Evolutionary conservation across 495 filamentous ascomycete genomes (phyloP).

Genomic region (Penicillium coffeae): DNA sequence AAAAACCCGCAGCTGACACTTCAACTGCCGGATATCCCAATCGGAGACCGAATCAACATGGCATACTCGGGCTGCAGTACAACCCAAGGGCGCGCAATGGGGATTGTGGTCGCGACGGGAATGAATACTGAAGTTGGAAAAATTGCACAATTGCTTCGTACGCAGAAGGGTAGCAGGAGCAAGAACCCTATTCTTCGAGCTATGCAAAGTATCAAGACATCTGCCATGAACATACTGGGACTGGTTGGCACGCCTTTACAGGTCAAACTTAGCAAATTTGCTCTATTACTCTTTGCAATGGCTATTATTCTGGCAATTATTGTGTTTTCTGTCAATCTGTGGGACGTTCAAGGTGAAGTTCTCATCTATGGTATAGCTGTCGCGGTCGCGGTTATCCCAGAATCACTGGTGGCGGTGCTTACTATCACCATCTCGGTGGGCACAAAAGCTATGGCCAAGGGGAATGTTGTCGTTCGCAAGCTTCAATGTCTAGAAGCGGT

Average conservation of each 20-base stretch:
- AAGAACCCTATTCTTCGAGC: slow-evolving; percentile 60
- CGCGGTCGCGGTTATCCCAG: slow-evolving; percentile 71
- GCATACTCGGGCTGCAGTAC: slow-evolving; percentile 66
- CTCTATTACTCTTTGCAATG: slow-evolving; percentile 69
- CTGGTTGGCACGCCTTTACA: slow-evolving; percentile 79
- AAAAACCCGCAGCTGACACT: slow-evolving; percentile 70
- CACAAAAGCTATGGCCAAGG: slow-evolving; percentile 69
- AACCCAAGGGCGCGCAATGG: slow-evolving; percentile 63
- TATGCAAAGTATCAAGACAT: slow-evolving; percentile 55
- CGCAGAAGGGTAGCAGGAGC: slow-evolving; percentile 58
- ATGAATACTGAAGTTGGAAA: slow-evolving; percentile 85
- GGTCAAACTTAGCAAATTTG: slow-evolving; percentile 73
- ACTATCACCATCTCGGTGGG: slow-evolving; percentile 72
- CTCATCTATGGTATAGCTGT: slow-evolving; percentile 77
- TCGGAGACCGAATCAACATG: slow-evolving; percentile 69
- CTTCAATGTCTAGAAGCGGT: slow-evolving; percentile 77
- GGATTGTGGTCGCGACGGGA: slow-evolving; percentile 65
- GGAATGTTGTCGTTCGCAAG: slow-evolving; percentile 76
- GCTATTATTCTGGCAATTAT: slow-evolving; percentile 73
- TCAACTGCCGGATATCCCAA: slow-evolving; percentile 45
- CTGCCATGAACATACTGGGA: slow-evolving; percentile 58
- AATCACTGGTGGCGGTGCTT: slow-evolving; percentile 68
- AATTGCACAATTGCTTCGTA: slow-evolving; percentile 57
- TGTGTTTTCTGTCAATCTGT: slow-evolving; percentile 74
- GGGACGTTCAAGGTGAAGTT: slow-evolving; percentile 65